These are phyloP conservation scores for Marasmius fiardii DNA, from an alignment of 1,284 basidiomycete genomes.

Conservation along the genomic window DNA sequence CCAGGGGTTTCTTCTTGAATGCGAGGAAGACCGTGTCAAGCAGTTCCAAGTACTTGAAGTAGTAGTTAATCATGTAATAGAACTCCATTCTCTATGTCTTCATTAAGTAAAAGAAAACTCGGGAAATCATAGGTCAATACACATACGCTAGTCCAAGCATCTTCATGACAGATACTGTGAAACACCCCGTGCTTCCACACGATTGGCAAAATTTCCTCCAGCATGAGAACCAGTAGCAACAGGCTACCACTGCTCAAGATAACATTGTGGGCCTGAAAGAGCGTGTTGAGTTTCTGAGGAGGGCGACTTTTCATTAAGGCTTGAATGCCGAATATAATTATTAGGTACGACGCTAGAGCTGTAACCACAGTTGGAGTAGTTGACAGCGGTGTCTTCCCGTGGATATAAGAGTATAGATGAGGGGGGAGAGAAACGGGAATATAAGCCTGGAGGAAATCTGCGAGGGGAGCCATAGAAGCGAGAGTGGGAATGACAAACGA, in stretches of 20 bases:
- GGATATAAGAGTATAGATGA: conserved; percentile 66
- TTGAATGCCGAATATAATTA: conserved; percentile 84
- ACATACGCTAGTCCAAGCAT: conserved; percentile 79
- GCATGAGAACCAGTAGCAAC: conserved; percentile 81
- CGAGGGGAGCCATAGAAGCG: conserved; percentile 62
- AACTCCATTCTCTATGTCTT: conserved; percentile 70
- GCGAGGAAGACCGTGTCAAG: conserved; percentile 96
- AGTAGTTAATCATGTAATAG: conserved; percentile 99
- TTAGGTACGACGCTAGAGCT: conserved; percentile 79
- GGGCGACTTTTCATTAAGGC: conserved; percentile 80
- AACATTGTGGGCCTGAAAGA: conserved; percentile 94
- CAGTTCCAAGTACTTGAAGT: conserved; percentile 93
- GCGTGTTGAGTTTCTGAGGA: conserved; percentile 76
- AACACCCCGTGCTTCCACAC: conserved; percentile 69
- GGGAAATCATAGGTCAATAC: conserved; percentile 27
- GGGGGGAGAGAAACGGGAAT: conserved; percentile 56
- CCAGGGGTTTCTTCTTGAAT: conserved; percentile 97
- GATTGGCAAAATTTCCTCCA: conserved; percentile 86
- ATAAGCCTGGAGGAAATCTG: conserved; percentile 62
- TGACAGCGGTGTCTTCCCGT: conserved; percentile 76
- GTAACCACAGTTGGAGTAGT: conserved; percentile 72
- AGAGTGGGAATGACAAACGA: conserved; percentile 21
- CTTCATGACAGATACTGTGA: conserved; percentile 74
- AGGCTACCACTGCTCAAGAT: conserved; percentile 82
- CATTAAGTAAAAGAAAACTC: conserved; percentile 10